A percentile compares a stretch with the other conserved stretches of the same genome.
Conservation (phyloP, 768 basidiomycete species). For the Tephrocybe rancida region DNA sequence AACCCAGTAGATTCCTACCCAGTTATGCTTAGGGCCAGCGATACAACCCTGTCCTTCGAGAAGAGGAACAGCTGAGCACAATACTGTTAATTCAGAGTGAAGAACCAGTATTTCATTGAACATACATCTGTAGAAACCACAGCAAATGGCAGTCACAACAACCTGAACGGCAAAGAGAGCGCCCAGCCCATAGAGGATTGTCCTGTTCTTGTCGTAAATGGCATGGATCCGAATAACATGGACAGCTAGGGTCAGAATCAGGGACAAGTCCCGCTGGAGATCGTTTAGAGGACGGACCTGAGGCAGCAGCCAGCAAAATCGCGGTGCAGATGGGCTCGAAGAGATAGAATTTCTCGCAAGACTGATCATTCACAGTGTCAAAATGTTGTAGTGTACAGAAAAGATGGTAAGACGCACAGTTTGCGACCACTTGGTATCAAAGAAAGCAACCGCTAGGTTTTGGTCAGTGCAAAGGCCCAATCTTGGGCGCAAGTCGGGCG, state of each 20-base stretch:
- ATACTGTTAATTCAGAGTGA: slow-evolving; percentile 3
- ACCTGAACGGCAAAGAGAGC: slow-evolving; percentile 67
- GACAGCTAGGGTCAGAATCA: slow-evolving; percentile 38
- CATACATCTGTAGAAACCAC: slow-evolving; percentile 79
- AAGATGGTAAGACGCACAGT: slow-evolving; percentile 37
- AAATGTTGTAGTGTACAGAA: slow-evolving; percentile 1
- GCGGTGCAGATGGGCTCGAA: slow-evolving; percentile 89
- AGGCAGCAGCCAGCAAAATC: slow-evolving; percentile 72
- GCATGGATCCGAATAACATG: slow-evolving; percentile 82
- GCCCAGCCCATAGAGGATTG: slow-evolving; percentile 58
- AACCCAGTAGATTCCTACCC: slow-evolving; percentile 89
- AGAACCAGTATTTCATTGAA: slow-evolving; percentile 10
- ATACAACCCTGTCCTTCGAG: slow-evolving; percentile 81
- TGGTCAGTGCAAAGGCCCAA: slow-evolving; percentile 6
- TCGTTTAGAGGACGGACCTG: slow-evolving; percentile 37
- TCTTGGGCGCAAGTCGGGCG: slow-evolving; percentile 2
- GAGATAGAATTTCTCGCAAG: slow-evolving; percentile 73
- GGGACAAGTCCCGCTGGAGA: background rate
- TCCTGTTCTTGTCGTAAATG: slow-evolving; percentile 68
- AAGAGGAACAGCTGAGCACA: slow-evolving; percentile 63
- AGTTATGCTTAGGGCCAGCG: slow-evolving; percentile 76
- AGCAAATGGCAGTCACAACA: slow-evolving; percentile 71
- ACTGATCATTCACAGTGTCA: slow-evolving; percentile 30
- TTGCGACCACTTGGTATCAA: slow-evolving; percentile 70
- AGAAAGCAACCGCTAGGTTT: slow-evolving; percentile 76